A percentile compares a stretch with the other conserved stretches of the same genome.
Evolutionary conservation across 1,139 yeast species (phyloP).

Genomic region (Yamadazyma membranifaciens): DNA sequence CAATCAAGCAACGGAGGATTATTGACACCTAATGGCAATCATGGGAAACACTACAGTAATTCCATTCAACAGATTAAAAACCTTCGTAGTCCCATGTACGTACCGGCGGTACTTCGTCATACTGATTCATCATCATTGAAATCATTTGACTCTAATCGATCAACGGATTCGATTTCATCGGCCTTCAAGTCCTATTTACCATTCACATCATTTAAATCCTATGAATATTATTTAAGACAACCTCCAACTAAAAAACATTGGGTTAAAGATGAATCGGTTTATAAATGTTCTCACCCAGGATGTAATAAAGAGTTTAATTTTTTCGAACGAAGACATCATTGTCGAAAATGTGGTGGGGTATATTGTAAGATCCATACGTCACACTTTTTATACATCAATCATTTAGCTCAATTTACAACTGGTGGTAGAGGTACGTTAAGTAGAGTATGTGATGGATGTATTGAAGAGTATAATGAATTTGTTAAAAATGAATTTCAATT

Average conservation of each 20-base stretch:
- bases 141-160: slow-evolving; percentile 37
- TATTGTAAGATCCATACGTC: slow-evolving; percentile 72
- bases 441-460: slow-evolving; percentile 78
- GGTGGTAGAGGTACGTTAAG: slow-evolving; percentile 73
- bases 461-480: slow-evolving; percentile 62
- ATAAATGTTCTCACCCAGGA: slow-evolving; percentile 54
- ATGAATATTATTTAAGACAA: slow-evolving; percentile 31
- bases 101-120: slow-evolving; percentile 84
- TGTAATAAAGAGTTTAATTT: slow-evolving; percentile 68
- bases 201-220: slow-evolving; percentile 13
- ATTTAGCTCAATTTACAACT: slow-evolving; percentile 68
- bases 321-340: slow-evolving; percentile 88
- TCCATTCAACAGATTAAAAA: slow-evolving; percentile 59
- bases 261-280: slow-evolving; percentile 68
- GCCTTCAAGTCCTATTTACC: slow-evolving; percentile 9
- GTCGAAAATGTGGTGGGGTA: slow-evolving; percentile 90
- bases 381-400: slow-evolving; percentile 60
- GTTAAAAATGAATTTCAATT: slow-evolving; percentile 33
- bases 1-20: not conserved
- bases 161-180: slow-evolving; percentile 28
- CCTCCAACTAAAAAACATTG: slow-evolving; percentile 73
- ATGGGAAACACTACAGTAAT: slow-evolving; percentile 2
- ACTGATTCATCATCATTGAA: slow-evolving; percentile 29
- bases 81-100: slow-evolving; percentile 80
- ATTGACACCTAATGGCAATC: not conserved